These are phyloP conservation scores for Insectozyma bohioensis DNA, from an alignment of 1,139 yeast species.

Conservation along the genomic window DNA sequence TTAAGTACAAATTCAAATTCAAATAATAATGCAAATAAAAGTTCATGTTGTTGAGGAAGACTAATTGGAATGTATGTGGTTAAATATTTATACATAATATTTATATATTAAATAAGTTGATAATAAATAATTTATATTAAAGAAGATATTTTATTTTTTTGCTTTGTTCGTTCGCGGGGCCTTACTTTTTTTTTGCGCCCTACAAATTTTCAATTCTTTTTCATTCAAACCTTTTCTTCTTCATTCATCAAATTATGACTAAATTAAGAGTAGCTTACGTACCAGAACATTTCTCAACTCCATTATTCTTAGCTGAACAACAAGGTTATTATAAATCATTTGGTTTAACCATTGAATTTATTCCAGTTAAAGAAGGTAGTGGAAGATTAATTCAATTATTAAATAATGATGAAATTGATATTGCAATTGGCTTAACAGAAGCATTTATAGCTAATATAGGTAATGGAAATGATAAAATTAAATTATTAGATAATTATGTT, in stretches of 20 bases:
- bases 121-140: no score
- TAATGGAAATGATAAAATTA: conserved; percentile 62
- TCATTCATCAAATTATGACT: neutral
- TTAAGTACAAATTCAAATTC: no score
- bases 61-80: no score
- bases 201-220: no score
- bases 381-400: conserved; percentile 82
- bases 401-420: conserved; percentile 62
- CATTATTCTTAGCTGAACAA: conserved; percentile 67
- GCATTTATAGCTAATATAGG: conserved; percentile 84
- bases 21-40: neutral
- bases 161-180: no score
- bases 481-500: conserved; percentile 79
- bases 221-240: neutral
- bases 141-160: no score
- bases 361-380: conserved; percentile 83
- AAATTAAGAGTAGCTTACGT: conserved; percentile 62
- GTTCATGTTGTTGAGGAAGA: no score
- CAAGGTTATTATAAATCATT: conserved; percentile 53
- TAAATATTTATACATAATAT: no score
- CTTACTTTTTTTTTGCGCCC: no score
- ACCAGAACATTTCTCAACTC: conserved; percentile 92
- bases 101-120: no score
- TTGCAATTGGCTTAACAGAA: conserved; percentile 87
- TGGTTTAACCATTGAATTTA: conserved; percentile 56